phyloP scores from a whole-genome alignment of 495 filamentous ascomycete genomes.

The Aspergillus egyptiacus region DNA sequence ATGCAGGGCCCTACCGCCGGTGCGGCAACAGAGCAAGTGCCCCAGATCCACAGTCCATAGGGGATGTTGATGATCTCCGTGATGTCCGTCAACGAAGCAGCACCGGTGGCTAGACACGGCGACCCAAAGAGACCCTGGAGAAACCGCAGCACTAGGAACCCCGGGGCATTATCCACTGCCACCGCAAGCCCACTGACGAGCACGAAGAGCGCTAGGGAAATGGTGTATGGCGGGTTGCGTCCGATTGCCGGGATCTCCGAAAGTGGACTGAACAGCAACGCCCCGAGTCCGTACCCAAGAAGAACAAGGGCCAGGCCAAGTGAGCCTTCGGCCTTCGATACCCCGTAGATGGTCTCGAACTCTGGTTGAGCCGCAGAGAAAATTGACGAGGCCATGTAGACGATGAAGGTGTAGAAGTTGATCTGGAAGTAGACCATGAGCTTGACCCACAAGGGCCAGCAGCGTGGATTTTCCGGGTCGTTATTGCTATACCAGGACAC shows the following conservation, averaged over 20 bases:
- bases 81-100: constrained; percentile 30
- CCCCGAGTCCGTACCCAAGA: constrained; percentile 37
- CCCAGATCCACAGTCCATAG: constrained; percentile 35
- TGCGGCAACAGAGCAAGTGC: constrained; percentile 29
- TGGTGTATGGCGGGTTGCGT: constrained; percentile 44
- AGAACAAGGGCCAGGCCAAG: constrained; percentile 45
- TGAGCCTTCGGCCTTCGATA: constrained; percentile 27
- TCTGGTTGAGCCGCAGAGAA: not conserved
- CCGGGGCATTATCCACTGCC: constrained; percentile 44
- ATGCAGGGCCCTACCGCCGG: constrained; percentile 42
- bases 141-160: constrained; percentile 50
- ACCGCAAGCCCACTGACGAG: constrained; percentile 45
- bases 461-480: constrained; percentile 38
- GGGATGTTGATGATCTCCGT: constrained; percentile 23
- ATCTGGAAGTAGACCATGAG: constrained; percentile 14
- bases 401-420: constrained; percentile 15
- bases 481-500: constrained; percentile 34
- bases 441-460: constrained; percentile 34
- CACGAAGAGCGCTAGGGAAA: constrained; percentile 45
- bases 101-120: constrained; percentile 43
- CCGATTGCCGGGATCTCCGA: constrained; percentile 47
- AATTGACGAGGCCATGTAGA: constrained; percentile 21
- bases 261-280: constrained; percentile 46
- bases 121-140: constrained; percentile 48
- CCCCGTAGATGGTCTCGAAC: not conserved